Base-by-base conservation (phyloP, 345 rosid species). In the Acer campestre region DNA sequence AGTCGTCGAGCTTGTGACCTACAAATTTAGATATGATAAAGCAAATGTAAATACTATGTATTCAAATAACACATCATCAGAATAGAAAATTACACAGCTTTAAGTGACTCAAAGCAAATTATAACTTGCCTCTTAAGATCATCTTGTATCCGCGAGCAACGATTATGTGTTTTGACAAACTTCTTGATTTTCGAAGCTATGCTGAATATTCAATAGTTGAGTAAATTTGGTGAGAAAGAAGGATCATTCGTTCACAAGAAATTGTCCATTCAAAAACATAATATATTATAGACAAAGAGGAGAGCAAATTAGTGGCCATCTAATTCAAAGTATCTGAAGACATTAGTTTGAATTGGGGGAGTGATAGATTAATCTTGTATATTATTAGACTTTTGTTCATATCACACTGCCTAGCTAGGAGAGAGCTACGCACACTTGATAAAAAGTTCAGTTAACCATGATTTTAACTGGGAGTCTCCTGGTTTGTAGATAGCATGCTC, bases 1-100 rank as follows among this genome's bases (percentile, higher is more conserved):
- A 92, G 88, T 62, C 91, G 93, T n/a, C n/a, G n/a, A 74, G 76
- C 82, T 84, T 94, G 86, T 73, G 98, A 91, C 85, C 98, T 96
- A 75, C 71, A 77, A 51, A 83, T 73, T 82, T 78, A 35, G 27
- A 74, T 62, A 73, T 13, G 49, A 55, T 62, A 76, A 68, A 68
- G 6, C 38, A 31, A 67, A 75, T 13, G 10, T 67, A 48, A 77
- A 67, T 58, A 35, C 73, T 71, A 62, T 11, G 69, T 68, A 58
- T 18, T 63, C 65, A 10, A 46, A 31, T 7, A 51, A 49, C 78
- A 42, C 22, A 27, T 8, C 20, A 61, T 61, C 46, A 46, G 31
- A 69, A 20, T 63, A 67, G 27, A 78, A 64, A 71, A 51, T 58
- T 68, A 25, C 68, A 59, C n/a, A 42, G 29, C 31, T 38, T n/a